Base-by-base conservation (phyloP, 140 eudicot genomes). In the Stevia rebaudiana region DNA sequence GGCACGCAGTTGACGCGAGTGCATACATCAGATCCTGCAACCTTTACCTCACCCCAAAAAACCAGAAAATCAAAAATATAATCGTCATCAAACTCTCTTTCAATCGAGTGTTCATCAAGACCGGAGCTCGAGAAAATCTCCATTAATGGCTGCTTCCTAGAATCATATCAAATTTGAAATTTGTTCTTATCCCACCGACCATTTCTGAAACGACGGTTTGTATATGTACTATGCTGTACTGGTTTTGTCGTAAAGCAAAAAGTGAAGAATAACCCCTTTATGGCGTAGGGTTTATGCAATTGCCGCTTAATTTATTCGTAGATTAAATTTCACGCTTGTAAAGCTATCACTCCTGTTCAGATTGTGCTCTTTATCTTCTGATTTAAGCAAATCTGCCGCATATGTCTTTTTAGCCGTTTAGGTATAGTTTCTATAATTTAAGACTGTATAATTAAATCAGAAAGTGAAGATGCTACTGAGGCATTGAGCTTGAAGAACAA, bases 281-380 rank as follows among this genome's bases (percentile, higher is more conserved):
- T 73, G 44, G 71, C 77, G 77, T 63, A 76, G 63, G 72, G 53
- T 63, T 70, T 68, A 55, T 61, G 61, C 63, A 15, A 50, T 51
- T 43, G 30, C 41, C 18, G 31, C 37, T 58, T 65, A 50, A 57
- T 71, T 24, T 58, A 67, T 51, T 73, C 58, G 8, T 54, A 44
- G 59, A 55, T 73, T 74, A 54, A 47, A 39, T 62, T 63, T 77
- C 80, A 79, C 80, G 83, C 80, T 54, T 67, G 62, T 61, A 72
- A 77, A 72, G 78, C 73, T 12, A 24, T 44, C 44, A 22, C 48
- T 47, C 74, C 19, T 41, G 13, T 37, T 64, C 71, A 24, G 36
- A 24, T n/a, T 68, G 22, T 46, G 61, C 28, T 53, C 72, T 37
- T 37, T 52, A 55, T 70, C 74, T 65, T 58, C 66, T 37, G 8